Evolutionary conservation across 1,284 basidiomycete genomes (phyloP).

Genomic region (Cryptococcus wingfieldii): DNA sequence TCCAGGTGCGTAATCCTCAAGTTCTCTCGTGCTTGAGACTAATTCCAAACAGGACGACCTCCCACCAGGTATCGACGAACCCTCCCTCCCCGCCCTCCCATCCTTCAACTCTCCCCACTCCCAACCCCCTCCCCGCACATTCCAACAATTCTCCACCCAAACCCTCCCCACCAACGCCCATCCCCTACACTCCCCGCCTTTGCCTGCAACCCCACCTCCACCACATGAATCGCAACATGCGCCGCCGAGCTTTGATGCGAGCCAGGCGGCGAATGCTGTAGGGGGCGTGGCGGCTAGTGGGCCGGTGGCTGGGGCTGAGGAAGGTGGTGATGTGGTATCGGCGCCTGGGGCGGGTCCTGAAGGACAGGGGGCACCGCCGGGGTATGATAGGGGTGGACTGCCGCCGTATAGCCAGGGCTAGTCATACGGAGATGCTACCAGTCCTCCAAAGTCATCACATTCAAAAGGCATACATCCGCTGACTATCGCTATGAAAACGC

Average conservation of each 20-base stretch:
- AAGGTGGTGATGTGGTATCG: constrained; percentile 1
- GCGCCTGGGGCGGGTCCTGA: constrained; percentile 4
- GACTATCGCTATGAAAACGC: no score
- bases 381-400: constrained; percentile 14
- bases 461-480: no score
- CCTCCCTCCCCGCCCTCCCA: constrained; percentile 45
- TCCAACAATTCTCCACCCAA: constrained; percentile 1
- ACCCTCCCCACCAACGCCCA: constrained; percentile 3
- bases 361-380: constrained; percentile 15
- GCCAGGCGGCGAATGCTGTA: constrained; percentile 42
- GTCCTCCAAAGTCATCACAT: background rate
- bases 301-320: background rate
- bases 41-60: constrained; percentile 38
- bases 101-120: constrained; percentile 8
- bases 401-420: constrained; percentile 18
- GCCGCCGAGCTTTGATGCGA: constrained; percentile 43
- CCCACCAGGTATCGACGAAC: constrained; percentile 49
- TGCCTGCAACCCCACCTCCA: background rate
- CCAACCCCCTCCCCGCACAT: constrained; percentile 6
- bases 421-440: background rate
- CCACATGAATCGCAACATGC: constrained; percentile 21
- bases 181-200: background rate
- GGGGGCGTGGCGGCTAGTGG: constrained; percentile 14
- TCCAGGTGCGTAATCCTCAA: constrained; percentile 26
- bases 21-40: background rate